phyloP scores from a whole-genome alignment of 169 alveolate genomes.

The Plasmodium malariae region DNA sequence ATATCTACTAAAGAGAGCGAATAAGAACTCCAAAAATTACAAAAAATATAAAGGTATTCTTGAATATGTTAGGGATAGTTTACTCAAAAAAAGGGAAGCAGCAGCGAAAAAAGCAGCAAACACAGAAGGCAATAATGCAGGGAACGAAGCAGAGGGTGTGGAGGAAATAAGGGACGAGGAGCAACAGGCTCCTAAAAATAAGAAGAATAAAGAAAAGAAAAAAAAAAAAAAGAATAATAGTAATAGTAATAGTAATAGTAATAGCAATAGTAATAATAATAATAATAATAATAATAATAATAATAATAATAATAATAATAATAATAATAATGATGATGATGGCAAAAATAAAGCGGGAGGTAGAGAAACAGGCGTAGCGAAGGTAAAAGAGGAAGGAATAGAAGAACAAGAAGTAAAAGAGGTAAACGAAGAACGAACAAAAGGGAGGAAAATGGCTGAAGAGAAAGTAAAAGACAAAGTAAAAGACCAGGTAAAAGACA shows the following conservation, averaged over 20 bases:
- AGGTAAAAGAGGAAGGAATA: neutral
- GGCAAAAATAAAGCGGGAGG: neutral
- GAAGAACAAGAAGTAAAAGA: neutral
- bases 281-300: too few relatives aligned
- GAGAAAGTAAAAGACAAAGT: neutral
- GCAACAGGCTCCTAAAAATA: neutral
- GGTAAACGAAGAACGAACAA: neutral
- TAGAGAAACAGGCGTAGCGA: neutral
- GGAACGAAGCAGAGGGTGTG: neutral
- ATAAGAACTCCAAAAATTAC: neutral
- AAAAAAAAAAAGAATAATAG: neutral
- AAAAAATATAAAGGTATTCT: constrained; percentile 2
- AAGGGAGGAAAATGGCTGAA: neutral
- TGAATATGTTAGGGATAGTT: neutral
- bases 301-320: neutral
- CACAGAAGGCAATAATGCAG: neutral
- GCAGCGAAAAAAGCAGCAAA: neutral
- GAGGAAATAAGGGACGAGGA: neutral
- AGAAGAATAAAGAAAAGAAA: neutral
- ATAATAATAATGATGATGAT: neutral
- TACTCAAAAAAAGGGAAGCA: neutral
- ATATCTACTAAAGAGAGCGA: neutral
- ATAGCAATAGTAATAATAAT: too few relatives aligned
- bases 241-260: too few relatives aligned
- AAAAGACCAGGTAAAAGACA: neutral